Base-by-base conservation (phyloP, 192 early-diverging fungal genomes). In the Umbelopsis ramanniana region DNA sequence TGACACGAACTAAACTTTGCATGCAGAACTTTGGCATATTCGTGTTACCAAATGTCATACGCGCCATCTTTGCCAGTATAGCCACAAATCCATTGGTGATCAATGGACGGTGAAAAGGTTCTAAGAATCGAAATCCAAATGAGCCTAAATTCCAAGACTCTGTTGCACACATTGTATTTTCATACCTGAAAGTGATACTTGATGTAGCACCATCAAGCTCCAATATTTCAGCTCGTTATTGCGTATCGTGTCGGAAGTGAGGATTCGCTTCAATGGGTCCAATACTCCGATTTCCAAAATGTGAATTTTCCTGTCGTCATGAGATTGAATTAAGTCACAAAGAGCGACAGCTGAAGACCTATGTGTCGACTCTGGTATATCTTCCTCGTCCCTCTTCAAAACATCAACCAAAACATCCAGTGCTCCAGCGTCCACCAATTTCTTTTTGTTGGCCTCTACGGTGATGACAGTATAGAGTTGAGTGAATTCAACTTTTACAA, bases 11-110 rank as follows among this genome's bases (percentile, higher is more conserved):
- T 47, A 94, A 73, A 43, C 88, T 82, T 69, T 94, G 92, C 71
- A 94, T 76, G 75, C 92, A 94, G 11, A 92, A 83, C 66, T 92
- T 93, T 52, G 93, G 93, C 90, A 94, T 91, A 53, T 87, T 94
- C 9, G 89, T 87, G 68, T 93, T 94, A 10, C 93, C 93, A 77
- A 93, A 94, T 7, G 90, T 91, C n/a, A 88, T 76, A 9, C 93
- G 78, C 0, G 91, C 84, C 88, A 94, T 87, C 38, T 76, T 73
- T 0, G 88, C 90, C 37, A 94, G 67, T 10, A 92, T 70, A 19
- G 72, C 73, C 55, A 94, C 81, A 48, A 93, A 80, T 0, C 83
- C 89, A 22, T 74, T 74, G 11, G 71, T 76, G 29, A 92, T 74
- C 66, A 92, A 50, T 37, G 69, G 63, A n/a, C 55, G 66, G 48